Conservation (phyloP, 257 asterid genomes). For the Lycium barbarum region DNA sequence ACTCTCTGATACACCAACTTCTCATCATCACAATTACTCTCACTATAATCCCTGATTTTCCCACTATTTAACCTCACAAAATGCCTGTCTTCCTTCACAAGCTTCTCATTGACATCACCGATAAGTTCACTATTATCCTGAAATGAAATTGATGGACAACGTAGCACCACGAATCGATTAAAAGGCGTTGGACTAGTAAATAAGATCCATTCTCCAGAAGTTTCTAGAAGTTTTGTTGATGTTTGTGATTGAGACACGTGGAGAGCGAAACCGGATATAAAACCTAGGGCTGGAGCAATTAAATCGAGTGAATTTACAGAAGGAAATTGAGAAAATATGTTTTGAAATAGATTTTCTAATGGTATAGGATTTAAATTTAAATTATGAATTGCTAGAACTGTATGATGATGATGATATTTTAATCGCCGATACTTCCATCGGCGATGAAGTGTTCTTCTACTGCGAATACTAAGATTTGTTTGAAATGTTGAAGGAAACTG, state of each 20-base stretch:
- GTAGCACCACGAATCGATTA: slow-evolving; percentile 80
- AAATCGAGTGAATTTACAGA: slow-evolving; percentile 53
- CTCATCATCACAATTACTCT: slow-evolving; percentile 37
- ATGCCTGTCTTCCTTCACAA: slow-evolving; percentile 76
- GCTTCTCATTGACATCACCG: slow-evolving; percentile 73
- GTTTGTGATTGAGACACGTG: slow-evolving; percentile 45
- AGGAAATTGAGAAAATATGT: slow-evolving; percentile 60
- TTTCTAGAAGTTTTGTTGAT: slow-evolving; percentile 18
- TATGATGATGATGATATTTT: not conserved
- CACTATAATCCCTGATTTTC: slow-evolving; percentile 51
- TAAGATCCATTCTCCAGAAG: slow-evolving; percentile 75
- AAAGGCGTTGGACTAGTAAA: slow-evolving; percentile 91
- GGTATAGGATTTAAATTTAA: slow-evolving; percentile 39
- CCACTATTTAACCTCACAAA: slow-evolving; percentile 73
- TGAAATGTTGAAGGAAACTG: slow-evolving; percentile 31
- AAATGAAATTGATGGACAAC: slow-evolving; percentile 83
- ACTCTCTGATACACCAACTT: slow-evolving; percentile 81
- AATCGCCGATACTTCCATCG: slow-evolving; percentile 66
- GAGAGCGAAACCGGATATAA: slow-evolving; percentile 74
- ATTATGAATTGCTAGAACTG: not conserved
- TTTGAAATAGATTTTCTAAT: slow-evolving; percentile 53
- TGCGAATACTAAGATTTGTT: slow-evolving; percentile 38
- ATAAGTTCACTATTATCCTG: slow-evolving; percentile 61
- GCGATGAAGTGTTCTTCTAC: slow-evolving; percentile 37
- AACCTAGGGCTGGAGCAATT: slow-evolving; percentile 71